Base-by-base conservation (phyloP, 345 rosid genomes). In the Aquilaria sinensis region DNA sequence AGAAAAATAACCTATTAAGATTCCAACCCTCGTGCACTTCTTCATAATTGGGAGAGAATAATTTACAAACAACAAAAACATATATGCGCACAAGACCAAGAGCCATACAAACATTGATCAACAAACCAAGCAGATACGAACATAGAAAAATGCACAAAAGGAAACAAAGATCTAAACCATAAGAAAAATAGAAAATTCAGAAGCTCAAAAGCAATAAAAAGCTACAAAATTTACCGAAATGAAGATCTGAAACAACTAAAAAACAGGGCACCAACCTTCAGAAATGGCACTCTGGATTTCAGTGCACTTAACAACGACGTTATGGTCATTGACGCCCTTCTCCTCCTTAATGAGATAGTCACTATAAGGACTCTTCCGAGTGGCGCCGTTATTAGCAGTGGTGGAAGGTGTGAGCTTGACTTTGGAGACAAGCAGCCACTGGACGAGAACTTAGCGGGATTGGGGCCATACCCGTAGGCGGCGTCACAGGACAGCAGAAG, bases 271-370 rank as follows among this genome's bases (percentile, higher is more conserved):
- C 61, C 32, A 33, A 87, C 94, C 90, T 81, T 82, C 90, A 10
- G 94, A 82, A 54, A 87, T 93, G 63, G 95, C 97, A 72, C 43
- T 86, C 71, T 93, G 97, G 43, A 93, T 93, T 68, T 93, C 99
- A 23, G 99, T 86, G 52, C 97, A 90, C 61, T 83, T 93, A 58
- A 77, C 69, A 53, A 88, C 97, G 63, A 86, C 89, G 76, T 69
- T 80, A 61, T 88, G 90, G 69, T 90, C 97, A 65, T 90, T 86
- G 47, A 93, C 71, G 10, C 88, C 93, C 70, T 93, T 97, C 62
- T 90, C 99, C 67, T 93, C 99, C 65, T 90, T 97, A 56, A 93
- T 93, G 14, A 93, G 85, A 58, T 74, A 86, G 56, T 89, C 97
- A 10, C 33, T 16, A 61, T 78, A 71, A 0, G 86, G 96, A n/a